Evolutionary conservation across 1,284 basidiomycete species (phyloP), one percentile per base, ranked within the genome.

Genomic region (Ustilago vetiveriae): DNA sequence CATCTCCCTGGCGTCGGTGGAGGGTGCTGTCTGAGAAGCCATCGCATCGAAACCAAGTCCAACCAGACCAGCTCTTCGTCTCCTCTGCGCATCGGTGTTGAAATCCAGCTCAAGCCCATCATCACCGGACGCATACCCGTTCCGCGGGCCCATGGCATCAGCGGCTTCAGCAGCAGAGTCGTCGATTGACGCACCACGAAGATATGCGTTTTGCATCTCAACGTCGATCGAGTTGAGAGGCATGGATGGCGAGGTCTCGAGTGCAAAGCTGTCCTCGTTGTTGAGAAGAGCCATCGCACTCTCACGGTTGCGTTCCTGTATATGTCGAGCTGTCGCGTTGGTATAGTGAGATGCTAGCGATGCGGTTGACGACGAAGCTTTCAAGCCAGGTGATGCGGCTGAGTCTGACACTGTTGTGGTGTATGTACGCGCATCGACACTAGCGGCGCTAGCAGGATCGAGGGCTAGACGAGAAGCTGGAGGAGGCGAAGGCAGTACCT

Each of bases 211-310:
- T 22, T 16, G 11, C 10, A 41, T 24, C 17, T 26, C 57, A 16
- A 38, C 44, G 21, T 60, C 50, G 4, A 41, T 33, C n/a, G 50
- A 45, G 6, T 32, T 43, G 6, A 35, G 44, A 5, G 46, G 46
- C 4, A 50, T 17, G 1, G 47, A 52, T 2, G 51, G 50, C 21
- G 54, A 62, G 0, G 24, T 38, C 6, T 68, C 65, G 14, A 44
- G 45, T 5, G 33, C 65, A 35, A 68, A 68, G 43, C 48, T 68
- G 33, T 68, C 58, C 46, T 68, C 65, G 35, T 57, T 54, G 40
- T 49, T 62, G 46, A 68, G 65, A 6, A 52, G 39, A 6, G 65
- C 65, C 53, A 62, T 62, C 7, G 45, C 49, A 23, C 65, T 68
- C 30, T 68, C 65, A 13, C 58, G 53, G 22, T 68, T 53, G 36